A percentile compares a stretch with the other conserved stretches of the same genome.
Conservation (phyloP, 257 asterid species). For the Lavandula angustifolia region DNA sequence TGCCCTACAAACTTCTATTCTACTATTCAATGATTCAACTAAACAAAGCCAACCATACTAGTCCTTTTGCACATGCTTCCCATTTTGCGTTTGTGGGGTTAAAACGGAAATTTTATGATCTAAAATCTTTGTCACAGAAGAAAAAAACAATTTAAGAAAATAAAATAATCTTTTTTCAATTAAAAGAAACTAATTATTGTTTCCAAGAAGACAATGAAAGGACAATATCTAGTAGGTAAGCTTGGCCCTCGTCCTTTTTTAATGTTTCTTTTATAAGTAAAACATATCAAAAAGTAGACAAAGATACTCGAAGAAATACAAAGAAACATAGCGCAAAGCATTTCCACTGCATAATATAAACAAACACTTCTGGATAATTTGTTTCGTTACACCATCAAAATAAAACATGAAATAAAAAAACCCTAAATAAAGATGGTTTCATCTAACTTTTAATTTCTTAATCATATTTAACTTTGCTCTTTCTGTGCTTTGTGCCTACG, state of each 20-base stretch:
- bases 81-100: constrained; percentile 44
- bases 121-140: constrained; percentile 22
- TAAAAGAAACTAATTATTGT: constrained; percentile 20
- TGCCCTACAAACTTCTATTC: constrained; percentile 35
- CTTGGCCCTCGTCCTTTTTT: constrained; percentile 33
- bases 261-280: constrained; percentile 33
- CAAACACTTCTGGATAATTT: neutral
- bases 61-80: constrained; percentile 51
- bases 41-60: constrained; percentile 35
- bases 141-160: neutral
- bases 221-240: constrained; percentile 38
- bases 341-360: neutral
- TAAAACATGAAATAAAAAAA: neutral
- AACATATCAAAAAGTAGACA: constrained; percentile 23
- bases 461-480: constrained; percentile 44
- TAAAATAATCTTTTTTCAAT: constrained; percentile 4
- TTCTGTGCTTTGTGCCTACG: constrained; percentile 59
- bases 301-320: too few relatives aligned
- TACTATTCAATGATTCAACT: constrained; percentile 33
- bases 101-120: constrained; percentile 31
- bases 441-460: constrained; percentile 13
- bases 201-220: constrained; percentile 39
- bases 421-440: neutral
- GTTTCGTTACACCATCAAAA: neutral
- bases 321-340: neutral